Evolutionary conservation across 305 asterid genomes (phyloP).

Genomic region (Solanum hybrid): DNA sequence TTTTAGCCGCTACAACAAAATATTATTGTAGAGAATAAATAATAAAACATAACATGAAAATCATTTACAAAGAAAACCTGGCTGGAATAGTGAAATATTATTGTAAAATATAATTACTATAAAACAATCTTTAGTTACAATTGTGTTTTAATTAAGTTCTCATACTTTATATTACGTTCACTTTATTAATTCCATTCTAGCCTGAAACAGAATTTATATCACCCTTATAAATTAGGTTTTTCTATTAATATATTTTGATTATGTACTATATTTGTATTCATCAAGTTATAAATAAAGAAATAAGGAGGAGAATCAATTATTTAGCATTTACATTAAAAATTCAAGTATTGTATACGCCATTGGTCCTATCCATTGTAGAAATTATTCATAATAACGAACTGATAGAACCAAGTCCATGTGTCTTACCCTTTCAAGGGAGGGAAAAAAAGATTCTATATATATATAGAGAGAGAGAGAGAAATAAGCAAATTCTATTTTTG

Average conservation of each 20-base stretch:
- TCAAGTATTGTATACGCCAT: neutral
- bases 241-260: neutral
- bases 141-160: neutral
- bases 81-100: neutral
- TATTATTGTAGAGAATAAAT: neutral
- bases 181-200: neutral
- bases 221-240: neutral
- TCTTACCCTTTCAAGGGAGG: neutral
- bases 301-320: neutral
- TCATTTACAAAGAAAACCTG: neutral
- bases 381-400: too few relatives aligned
- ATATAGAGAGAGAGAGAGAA: neutral
- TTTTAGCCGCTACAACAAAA: neutral
- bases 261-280: neutral
- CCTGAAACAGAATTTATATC: neutral
- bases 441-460: neutral
- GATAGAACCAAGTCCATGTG: neutral
- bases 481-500: neutral
- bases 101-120: neutral
- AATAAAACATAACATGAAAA: neutral
- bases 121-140: neutral
- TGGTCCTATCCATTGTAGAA: neutral
- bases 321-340: too few relatives aligned
- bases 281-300: neutral
- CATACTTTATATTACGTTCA: neutral